Base-by-base conservation (phyloP, 345 rosid species). In the Populus pruinosa region DNA sequence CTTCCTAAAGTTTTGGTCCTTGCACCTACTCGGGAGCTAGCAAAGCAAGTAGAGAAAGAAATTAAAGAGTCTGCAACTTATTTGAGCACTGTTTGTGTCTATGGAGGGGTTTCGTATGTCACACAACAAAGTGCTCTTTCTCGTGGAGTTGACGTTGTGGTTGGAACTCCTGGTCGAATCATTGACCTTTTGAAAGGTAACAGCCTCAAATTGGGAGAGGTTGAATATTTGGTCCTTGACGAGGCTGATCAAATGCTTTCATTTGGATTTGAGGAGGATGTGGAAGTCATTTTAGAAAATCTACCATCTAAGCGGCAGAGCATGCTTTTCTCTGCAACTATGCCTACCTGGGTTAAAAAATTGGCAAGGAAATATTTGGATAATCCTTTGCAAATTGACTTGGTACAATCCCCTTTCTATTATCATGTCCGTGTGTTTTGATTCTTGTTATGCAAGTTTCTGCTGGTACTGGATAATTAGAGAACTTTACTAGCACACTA, bases 191-290 rank as follows among this genome's bases (percentile, higher is more conserved):
- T 93, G 16, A 88, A 92, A 50, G 89, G 94, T 47, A 86, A 85
- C 66, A 89, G 92, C 73, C 99, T 96, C 71, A 92, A 82, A 75
- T 74, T 96, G 76, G 98, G 96, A 71, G 93, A 96, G 83, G 95
- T 96, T 77, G 91, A 93, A 77, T 96, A 66, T 86, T 83, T 96
- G 87, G 98, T 96, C n/a, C 96, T 96, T 75, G 99, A 96, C 82
- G 99, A 96, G 87, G 99, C 98, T 76, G 99, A 94, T 82, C 98
- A 90, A 88, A 94, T 94, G 99, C 99, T 94, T 86, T 97, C 98
- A 2, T 95, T 94, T 83, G 99, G 99, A 56, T 94, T 94, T 69
- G 99, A 93, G 89, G 98, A 94, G 86, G 98, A 86, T 29, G 98
- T 94, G 6, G 98, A 94, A 81, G 76, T 88, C 7, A 96, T 96